Base-by-base conservation (phyloP, 2,329 filamentous ascomycete species). In the Grosmannia clavigera region DNA sequence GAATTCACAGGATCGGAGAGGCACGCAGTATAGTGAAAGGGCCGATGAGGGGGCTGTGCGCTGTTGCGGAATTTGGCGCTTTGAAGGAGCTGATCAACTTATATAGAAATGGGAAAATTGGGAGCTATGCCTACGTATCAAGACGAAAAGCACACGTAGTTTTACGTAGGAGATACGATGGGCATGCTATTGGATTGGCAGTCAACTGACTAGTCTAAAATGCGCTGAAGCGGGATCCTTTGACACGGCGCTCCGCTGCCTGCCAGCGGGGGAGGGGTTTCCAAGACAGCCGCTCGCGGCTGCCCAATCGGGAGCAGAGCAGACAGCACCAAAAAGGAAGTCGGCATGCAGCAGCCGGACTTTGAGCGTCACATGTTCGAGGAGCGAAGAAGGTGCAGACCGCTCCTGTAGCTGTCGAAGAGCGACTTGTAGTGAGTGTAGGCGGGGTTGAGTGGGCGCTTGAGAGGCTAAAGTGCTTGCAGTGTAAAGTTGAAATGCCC, bases 41-140 rank as follows among this genome's bases (percentile, higher is more conserved):
- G 9, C 33, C 7, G 33, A 9, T 31, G 33, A 35, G 33, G 33
- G 33, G 9, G 9, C 33, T 35, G 33, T 9, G 9, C 2, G 33
- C 33, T 35, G 33, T 35, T 35, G 33, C 33, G 33, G 9, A 35
- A 2, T 35, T 35, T 35, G 38, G 31, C 7, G 31, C 31, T 19
- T 43, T 14, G 40, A 16, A 19, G 40, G 40, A 43, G 40, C 40
- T 43, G 12, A 4, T 4, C 19, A 14, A 14, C 19, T 43, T 43
- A 43, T 43, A 43, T 43, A 19, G 40, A 57, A 57, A 63, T 29
- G 51, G 51, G 60, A 55, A 58, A 57, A 56, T 55, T 60, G 46
- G 53, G 60, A 59, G 43, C 16, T 43, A 19, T 43, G 40, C 40
- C 40, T 14, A 43, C 40, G 40, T 43, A 43, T 43, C 40, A 43